These are phyloP conservation scores for Penicillium sp. DNA, from an alignment of 2,329 filamentous ascomycete genomes.

Conservation along the genomic window DNA sequence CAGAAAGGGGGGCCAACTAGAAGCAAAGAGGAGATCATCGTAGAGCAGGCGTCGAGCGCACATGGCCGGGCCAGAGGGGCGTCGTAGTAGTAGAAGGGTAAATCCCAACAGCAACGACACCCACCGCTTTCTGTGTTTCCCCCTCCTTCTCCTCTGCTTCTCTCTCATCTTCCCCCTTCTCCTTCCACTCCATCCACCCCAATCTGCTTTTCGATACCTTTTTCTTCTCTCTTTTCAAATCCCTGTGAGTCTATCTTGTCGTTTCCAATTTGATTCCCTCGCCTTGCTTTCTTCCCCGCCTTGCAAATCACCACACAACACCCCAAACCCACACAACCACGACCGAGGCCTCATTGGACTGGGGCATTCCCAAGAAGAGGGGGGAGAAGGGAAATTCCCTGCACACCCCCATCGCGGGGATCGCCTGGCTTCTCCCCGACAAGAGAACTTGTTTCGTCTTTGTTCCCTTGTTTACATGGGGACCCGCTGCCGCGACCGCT, in stretches of 20 bases:
- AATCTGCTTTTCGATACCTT: conserved; percentile 18
- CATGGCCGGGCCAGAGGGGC: background rate
- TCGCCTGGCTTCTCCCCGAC: background rate
- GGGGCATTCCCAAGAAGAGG: background rate
- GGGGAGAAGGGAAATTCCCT: background rate
- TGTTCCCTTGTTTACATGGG: conserved; percentile 26
- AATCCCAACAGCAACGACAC: conserved; percentile 31
- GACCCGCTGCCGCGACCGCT: conserved; percentile 30
- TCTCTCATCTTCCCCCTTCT: conserved; percentile 17
- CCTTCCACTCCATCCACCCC: conserved; percentile 15
- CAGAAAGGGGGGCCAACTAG: too few species aligned
- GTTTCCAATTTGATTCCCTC: conserved; percentile 10
- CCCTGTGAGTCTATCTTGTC: conserved; percentile 30
- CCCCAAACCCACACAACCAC: conserved; percentile 11
- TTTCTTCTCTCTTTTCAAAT: conserved; percentile 18
- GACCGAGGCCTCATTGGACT: conserved; percentile 13
- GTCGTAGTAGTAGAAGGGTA: conserved; percentile 15
- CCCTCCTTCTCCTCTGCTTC: conserved; percentile 26
- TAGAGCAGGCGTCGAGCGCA: background rate
- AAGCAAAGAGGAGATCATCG: too few species aligned
- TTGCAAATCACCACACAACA: conserved; percentile 17
- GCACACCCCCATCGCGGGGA: background rate
- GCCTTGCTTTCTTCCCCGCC: conserved; percentile 13
- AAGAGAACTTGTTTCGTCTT: conserved; percentile 3
- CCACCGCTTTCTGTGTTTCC: conserved; percentile 30